Evolutionary conservation across 805 yeast species (phyloP).

Genomic region (Myxozyma kluyveri): DNA sequence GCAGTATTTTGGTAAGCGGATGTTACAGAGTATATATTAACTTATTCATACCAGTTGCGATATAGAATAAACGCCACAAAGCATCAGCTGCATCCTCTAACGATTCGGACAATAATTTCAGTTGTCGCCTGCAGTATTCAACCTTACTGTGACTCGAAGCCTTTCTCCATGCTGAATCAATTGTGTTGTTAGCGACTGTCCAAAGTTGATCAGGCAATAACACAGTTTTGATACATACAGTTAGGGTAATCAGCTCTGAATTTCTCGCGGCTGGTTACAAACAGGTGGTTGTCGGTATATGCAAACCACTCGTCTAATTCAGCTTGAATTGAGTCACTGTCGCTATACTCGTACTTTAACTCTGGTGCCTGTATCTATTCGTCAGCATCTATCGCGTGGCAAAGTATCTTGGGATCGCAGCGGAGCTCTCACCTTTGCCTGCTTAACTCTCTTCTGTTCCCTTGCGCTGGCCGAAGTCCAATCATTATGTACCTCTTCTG

Average conservation of each 20-base stretch:
- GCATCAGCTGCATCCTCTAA: background rate
- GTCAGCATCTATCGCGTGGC: background rate
- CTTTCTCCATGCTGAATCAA: slow-evolving; percentile 7
- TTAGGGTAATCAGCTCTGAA: slow-evolving; percentile 14
- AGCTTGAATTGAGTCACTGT: slow-evolving; percentile 38
- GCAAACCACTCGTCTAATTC: slow-evolving; percentile 53
- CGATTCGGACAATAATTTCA: background rate
- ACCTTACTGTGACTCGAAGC: background rate
- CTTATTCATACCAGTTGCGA: slow-evolving; percentile 15
- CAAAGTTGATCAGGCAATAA: background rate
- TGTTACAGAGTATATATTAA: background rate
- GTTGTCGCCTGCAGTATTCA: background rate
- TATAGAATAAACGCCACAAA: slow-evolving; percentile 13
- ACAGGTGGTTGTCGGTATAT: slow-evolving; percentile 28
- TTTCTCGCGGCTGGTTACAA: slow-evolving; percentile 21
- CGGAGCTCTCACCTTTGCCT: background rate
- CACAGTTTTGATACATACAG: slow-evolving; percentile 4
- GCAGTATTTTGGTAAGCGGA: background rate
- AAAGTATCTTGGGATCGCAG: background rate
- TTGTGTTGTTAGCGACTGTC: background rate
- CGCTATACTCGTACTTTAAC: slow-evolving; percentile 46
- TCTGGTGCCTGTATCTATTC: slow-evolving; percentile 30
- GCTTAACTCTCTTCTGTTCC: too few species aligned
- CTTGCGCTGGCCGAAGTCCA: too few species aligned
- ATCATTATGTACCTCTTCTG: too few species aligned